phyloP scores from a whole-genome alignment of 2,329 filamentous ascomycete species.

The Aspergillus neotritici region DNA sequence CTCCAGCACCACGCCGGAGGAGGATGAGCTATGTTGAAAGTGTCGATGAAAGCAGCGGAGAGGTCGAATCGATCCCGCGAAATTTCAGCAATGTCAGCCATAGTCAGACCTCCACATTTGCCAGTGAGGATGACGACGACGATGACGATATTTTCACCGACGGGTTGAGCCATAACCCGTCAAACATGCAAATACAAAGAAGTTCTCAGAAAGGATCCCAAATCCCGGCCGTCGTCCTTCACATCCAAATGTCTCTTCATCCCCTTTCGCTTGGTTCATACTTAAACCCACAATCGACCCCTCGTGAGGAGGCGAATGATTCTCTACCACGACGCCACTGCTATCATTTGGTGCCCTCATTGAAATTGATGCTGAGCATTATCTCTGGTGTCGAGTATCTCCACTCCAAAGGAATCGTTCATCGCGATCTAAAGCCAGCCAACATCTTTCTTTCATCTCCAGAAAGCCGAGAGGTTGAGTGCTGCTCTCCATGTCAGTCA shows the following conservation, averaged over 20 bases:
- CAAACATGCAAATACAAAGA: conserved; percentile 27
- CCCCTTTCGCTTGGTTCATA: conserved; percentile 58
- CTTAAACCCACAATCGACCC: conserved; percentile 37
- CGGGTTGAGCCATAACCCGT: conserved; percentile 33
- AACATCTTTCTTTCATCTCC: conserved; percentile 59
- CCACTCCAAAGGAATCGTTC: conserved; percentile 55
- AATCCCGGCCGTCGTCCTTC: conserved; percentile 46
- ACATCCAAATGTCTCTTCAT: conserved; percentile 65
- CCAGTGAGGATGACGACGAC: conserved; percentile 29
- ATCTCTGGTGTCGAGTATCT: conserved; percentile 61
- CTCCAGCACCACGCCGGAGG: conserved; percentile 37
- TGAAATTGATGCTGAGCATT: conserved; percentile 55
- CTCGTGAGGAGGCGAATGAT: conserved; percentile 15
- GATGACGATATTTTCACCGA: conserved; percentile 40
- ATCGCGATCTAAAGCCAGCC: conserved; percentile 63
- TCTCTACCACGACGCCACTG: conserved; percentile 47
- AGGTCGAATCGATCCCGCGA: conserved; percentile 47
- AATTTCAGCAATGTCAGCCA: conserved; percentile 28
- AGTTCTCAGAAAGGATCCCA: conserved; percentile 20
- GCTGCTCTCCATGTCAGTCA: conserved; percentile 43
- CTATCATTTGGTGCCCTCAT: conserved; percentile 54
- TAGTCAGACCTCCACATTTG: conserved; percentile 32
- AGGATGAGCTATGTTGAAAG: conserved; percentile 36
- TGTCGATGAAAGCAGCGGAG: conserved; percentile 41
- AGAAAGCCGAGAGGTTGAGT: conserved; percentile 44